Percentiles rank a stretch among this genome's conserved stretches.
Evolutionary conservation across 108 stramenopile species (phyloP).

Genomic region (Nannochloropsis granulata): DNA sequence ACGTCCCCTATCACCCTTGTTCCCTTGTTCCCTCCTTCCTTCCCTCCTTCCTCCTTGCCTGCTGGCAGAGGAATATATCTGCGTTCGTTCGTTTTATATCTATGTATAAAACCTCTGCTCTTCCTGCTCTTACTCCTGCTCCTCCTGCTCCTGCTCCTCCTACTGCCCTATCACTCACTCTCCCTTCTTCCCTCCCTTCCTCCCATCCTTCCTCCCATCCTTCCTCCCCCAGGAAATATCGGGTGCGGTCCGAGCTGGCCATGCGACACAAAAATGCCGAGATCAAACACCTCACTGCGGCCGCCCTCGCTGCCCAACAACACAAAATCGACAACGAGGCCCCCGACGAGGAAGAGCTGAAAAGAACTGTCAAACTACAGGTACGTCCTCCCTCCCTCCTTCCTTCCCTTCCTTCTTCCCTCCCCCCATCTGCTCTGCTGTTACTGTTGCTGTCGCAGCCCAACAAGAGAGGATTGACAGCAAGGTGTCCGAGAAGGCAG

Average conservation of each 20-base stretch:
- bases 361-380: not conserved
- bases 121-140: not conserved
- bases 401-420: not conserved
- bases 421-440: too few relatives aligned
- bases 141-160: not conserved
- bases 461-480: too few relatives aligned
- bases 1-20: not conserved
- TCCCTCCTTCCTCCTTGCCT: not conserved
- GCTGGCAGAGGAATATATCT: not conserved
- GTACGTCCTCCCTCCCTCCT: not conserved
- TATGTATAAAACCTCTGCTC: not conserved
- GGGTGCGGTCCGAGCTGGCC: constrained; percentile 18
- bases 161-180: not conserved
- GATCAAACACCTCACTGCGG: constrained; percentile 9
- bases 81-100: too few relatives aligned
- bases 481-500: too few relatives aligned
- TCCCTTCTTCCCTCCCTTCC: not conserved
- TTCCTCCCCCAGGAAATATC: constrained; percentile 10
- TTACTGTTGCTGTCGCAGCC: too few relatives aligned
- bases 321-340: constrained; percentile 2
- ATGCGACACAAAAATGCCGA: constrained; percentile 17
- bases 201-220: constrained; percentile 1
- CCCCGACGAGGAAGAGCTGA: not conserved
- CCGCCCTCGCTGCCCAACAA: constrained; percentile 14
- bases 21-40: not conserved